Evolutionary conservation across 495 filamentous ascomycete genomes (phyloP), one percentile per base, ranked within the genome.

Genomic region (Poronia punctata): DNA sequence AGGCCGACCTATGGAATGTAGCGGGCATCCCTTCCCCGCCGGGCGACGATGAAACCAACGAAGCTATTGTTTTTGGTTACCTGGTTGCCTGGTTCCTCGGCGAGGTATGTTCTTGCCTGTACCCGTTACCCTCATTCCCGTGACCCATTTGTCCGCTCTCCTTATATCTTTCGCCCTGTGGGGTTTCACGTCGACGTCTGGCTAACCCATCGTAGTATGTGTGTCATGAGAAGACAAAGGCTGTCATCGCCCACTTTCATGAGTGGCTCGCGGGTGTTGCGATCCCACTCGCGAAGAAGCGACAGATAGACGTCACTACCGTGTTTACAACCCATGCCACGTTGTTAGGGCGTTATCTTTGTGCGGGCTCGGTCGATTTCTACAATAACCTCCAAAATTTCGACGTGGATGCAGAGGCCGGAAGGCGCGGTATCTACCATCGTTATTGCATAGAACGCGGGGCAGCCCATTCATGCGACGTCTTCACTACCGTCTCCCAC

Each of bases 321-420:
- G 96, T 98, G 60, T 98, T 98, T 66, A 98, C 92, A 23, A 98
- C 92, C 4, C 92, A 98, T 57, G 92, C 92, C 8, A 98, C 92
- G 5, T 71, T 98, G 3, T 75, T 98, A 18, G 92, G 92, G 34
- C 80, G 92, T 35, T 98, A 98, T 54, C 83, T 98, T 29, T 98
- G 92, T 54, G 92, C 92, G 26, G 92, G 92, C 22, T 95, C 87
- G 2, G 92, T 97, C 19, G 92, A 98, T 61, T 98, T 98, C 63
- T 98, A 98, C 72, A 98, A 98, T 70, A 95, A 97, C 59, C 82
- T 98, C 14, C 92, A 96, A 61, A 82, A 81, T 66, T 98, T 98
- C 55, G 90, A 98, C 57, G 87, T 95, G 15, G 92, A 98, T 59
- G 82, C 88, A 3, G 93, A 98, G 60, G 92, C 92, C 25, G 92